Conservation (phyloP, 805 yeast genomes). For the Saturnispora quitensis region DNA sequence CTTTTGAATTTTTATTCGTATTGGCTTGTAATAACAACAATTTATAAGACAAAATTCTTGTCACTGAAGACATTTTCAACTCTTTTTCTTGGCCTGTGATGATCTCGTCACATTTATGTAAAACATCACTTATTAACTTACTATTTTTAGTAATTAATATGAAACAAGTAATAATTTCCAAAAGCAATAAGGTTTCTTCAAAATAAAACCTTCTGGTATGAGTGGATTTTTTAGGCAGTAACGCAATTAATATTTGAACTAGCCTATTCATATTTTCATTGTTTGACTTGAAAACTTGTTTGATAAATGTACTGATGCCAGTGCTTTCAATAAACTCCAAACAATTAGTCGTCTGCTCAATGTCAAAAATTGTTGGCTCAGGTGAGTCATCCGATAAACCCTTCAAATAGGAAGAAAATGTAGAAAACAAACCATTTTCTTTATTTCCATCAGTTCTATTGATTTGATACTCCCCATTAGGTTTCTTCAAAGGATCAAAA, state of each 20-base stretch:
- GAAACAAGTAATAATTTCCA: conserved; percentile 27
- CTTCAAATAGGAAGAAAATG: conserved; percentile 85
- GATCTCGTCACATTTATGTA: conserved; percentile 18
- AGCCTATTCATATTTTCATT: conserved; percentile 29
- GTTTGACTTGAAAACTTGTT: conserved; percentile 33
- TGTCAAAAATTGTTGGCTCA: conserved; percentile 91
- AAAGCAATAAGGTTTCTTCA: conserved; percentile 24
- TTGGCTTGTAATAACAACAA: conserved; percentile 37
- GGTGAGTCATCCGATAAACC: conserved; percentile 78
- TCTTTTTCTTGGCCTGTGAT: conserved; percentile 19
- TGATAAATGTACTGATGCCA: conserved; percentile 47
- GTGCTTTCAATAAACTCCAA: conserved; percentile 75
- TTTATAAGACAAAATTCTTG: conserved; percentile 43
- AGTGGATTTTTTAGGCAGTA: conserved; percentile 28
- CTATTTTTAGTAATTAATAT: conserved; percentile 23
- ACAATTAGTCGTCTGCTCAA: conserved; percentile 75
- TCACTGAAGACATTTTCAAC: conserved; percentile 19
- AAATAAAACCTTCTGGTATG: conserved; percentile 20
- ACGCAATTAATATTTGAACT: conserved; percentile 28
- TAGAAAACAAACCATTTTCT: conserved; percentile 74
- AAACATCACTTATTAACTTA: conserved; percentile 16
- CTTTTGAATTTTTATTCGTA: conserved; percentile 25
- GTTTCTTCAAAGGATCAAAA: conserved; percentile 46
- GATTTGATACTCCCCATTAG: conserved; percentile 58
- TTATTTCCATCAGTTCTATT: conserved; percentile 55